A percentile compares a stretch with the other conserved stretches of the same genome.
phyloP scores from a whole-genome alignment of 208 protist species.

The Leishmania mexicana region DNA sequence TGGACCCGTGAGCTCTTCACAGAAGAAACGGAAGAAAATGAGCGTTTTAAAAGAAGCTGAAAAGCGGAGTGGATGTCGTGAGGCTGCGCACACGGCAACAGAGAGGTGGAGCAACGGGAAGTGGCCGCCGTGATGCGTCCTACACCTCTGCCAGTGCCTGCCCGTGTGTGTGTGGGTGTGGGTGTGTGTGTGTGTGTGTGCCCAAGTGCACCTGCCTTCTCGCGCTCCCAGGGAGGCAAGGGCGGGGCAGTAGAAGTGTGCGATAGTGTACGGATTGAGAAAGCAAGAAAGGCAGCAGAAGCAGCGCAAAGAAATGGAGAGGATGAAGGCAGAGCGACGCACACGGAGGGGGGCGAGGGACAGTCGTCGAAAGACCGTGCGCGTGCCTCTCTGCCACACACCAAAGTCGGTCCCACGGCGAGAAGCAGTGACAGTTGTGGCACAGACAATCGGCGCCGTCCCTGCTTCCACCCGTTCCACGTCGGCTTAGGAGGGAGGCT shows the following conservation, averaged over 20 bases:
- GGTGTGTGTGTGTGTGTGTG: background rate
- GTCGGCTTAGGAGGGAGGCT: background rate
- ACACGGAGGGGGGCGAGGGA: background rate
- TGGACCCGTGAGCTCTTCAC: too few species aligned
- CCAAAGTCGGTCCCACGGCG: background rate
- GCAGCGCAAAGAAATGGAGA: background rate
- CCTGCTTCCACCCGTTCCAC: background rate
- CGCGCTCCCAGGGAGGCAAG: background rate
- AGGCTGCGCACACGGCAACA: too few species aligned
- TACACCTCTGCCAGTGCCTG: background rate
- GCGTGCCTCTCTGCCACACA: background rate
- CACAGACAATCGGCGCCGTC: background rate
- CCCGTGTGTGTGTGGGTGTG: background rate
- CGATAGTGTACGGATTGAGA: background rate
- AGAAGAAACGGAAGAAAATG: too few species aligned
- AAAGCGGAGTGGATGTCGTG: background rate
- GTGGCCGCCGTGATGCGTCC: background rate
- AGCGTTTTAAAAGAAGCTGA: too few species aligned
- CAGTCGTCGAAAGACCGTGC: background rate
- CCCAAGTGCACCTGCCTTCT: background rate
- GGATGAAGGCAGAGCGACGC: background rate
- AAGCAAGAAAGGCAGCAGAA: background rate
- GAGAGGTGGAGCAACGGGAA: background rate
- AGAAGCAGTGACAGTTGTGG: background rate
- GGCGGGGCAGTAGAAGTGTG: background rate